phyloP scores from a whole-genome alignment of 352 stramenopile genomes.

The Salisapilia sapeloensis region DNA sequence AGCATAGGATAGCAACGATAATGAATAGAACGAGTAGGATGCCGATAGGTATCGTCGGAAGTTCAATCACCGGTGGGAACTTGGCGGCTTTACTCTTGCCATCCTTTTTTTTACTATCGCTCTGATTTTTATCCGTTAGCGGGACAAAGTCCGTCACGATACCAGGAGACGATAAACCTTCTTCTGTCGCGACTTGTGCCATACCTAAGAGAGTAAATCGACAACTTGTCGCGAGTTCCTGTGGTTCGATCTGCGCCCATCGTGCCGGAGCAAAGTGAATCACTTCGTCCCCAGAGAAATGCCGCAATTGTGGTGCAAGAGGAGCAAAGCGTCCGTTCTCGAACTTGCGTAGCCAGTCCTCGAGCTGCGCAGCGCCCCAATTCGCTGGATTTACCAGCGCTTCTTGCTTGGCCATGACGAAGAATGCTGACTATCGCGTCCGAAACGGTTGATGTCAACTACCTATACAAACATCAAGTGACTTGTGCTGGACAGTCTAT shows the following conservation, averaged over 20 bases:
- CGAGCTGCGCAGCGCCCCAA: slow-evolving; percentile 66
- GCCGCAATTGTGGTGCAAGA: slow-evolving; percentile 27
- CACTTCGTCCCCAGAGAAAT: slow-evolving; percentile 43
- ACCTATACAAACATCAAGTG: no score
- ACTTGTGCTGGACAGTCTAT: no score
- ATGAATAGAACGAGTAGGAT: slow-evolving; percentile 30
- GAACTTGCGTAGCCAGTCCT: slow-evolving; percentile 55
- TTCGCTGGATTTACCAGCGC: slow-evolving; percentile 59
- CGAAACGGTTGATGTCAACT: no score
- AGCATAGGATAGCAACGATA: slow-evolving; percentile 37
- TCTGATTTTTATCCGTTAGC: slow-evolving; percentile 7
- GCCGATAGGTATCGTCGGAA: slow-evolving; percentile 39
- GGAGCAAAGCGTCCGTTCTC: slow-evolving; percentile 51
- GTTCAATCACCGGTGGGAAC: slow-evolving; percentile 71
- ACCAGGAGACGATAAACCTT: slow-evolving; percentile 16
- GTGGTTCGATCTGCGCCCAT: slow-evolving; percentile 37
- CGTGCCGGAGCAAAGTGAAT: slow-evolving; percentile 41
- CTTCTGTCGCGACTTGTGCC: slow-evolving; percentile 54
- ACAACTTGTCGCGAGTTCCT: slow-evolving; percentile 52
- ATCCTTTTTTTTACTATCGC: slow-evolving; percentile 5
- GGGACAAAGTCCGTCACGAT: slow-evolving; percentile 72
- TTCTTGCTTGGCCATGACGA: no score
- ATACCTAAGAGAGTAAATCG: slow-evolving; percentile 78
- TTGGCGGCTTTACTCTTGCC: slow-evolving; percentile 25
- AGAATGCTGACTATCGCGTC: no score